A percentile compares a stretch with the other conserved stretches of the same genome.
These are phyloP conservation scores for Boehmeria nivea DNA, from an alignment of 306 rosid genomes.

Conservation along the genomic window DNA sequence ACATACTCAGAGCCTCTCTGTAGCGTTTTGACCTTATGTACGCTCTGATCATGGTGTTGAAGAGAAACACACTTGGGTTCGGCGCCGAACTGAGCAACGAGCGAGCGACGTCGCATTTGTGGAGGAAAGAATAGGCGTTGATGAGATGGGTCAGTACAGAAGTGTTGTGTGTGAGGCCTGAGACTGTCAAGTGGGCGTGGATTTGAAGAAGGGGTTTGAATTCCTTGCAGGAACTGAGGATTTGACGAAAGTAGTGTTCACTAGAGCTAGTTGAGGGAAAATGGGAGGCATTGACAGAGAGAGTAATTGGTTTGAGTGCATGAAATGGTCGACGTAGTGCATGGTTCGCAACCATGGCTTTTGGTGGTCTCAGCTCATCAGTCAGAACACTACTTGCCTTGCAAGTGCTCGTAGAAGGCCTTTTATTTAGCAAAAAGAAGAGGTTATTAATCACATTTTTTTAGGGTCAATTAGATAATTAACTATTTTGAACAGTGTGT, in stretches of 20 bases:
- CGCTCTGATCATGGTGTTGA: slow-evolving; percentile 57
- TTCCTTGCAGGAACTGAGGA: slow-evolving; percentile 46
- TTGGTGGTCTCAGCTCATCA: no score
- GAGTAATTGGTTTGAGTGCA: background rate
- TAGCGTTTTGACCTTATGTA: slow-evolving; percentile 28
- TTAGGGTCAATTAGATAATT: no score
- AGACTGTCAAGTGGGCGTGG: slow-evolving; percentile 43
- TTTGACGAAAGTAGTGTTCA: no score
- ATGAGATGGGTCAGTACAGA: slow-evolving; percentile 32
- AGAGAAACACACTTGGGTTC: slow-evolving; percentile 42
- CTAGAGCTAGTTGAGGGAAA: no score
- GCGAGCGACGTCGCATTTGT: slow-evolving; percentile 19
- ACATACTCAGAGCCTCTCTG: slow-evolving; percentile 36
- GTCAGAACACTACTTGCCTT: no score
- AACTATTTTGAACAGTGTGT: no score
- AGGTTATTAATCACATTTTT: no score
- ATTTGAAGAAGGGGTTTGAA: slow-evolving; percentile 52
- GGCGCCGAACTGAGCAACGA: slow-evolving; percentile 24
- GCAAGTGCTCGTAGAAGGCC: no score
- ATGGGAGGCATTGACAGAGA: background rate
- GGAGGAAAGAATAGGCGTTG: slow-evolving; percentile 37
- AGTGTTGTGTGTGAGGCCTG: slow-evolving; percentile 36
- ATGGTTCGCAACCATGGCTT: no score
- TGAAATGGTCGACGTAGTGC: background rate
- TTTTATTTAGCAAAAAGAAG: no score